Evolutionary conservation across 495 filamentous ascomycete genomes (phyloP).

Genomic region (Aspergillus mulundensis): DNA sequence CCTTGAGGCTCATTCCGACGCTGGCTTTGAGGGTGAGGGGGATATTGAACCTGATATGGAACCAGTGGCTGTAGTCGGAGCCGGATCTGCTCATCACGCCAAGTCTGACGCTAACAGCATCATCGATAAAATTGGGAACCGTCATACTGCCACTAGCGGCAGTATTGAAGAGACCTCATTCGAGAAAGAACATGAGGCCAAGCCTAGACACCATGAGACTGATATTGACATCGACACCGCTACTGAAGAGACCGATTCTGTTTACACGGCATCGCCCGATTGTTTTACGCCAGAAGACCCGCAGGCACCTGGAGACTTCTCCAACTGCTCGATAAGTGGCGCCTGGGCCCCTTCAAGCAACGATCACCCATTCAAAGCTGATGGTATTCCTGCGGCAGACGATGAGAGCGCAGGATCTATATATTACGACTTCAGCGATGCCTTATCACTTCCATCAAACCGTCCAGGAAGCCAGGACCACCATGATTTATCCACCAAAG

Average conservation of each 20-base stretch:
- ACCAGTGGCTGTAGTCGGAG: neutral
- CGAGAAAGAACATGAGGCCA: neutral
- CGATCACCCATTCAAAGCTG: neutral
- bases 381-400: neutral
- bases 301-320: neutral
- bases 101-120: neutral
- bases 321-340: neutral
- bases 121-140: neutral
- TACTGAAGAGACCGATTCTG: neutral
- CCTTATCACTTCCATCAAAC: neutral
- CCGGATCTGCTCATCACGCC: neutral
- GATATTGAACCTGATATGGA: neutral
- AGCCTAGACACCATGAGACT: neutral
- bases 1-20: neutral
- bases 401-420: slow-evolving; percentile 2
- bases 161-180: neutral
- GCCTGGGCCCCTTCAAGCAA: neutral
- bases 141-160: neutral
- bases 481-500: neutral
- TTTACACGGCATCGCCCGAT: neutral
- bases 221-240: neutral
- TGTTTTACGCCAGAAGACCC: neutral
- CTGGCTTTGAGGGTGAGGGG: neutral
- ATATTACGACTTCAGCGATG: slow-evolving; percentile 11
- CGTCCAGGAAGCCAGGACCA: neutral